These are phyloP conservation scores for Mortierella sp. DNA, from an alignment of 371 early-diverging fungal genomes.

Conservation along the genomic window DNA sequence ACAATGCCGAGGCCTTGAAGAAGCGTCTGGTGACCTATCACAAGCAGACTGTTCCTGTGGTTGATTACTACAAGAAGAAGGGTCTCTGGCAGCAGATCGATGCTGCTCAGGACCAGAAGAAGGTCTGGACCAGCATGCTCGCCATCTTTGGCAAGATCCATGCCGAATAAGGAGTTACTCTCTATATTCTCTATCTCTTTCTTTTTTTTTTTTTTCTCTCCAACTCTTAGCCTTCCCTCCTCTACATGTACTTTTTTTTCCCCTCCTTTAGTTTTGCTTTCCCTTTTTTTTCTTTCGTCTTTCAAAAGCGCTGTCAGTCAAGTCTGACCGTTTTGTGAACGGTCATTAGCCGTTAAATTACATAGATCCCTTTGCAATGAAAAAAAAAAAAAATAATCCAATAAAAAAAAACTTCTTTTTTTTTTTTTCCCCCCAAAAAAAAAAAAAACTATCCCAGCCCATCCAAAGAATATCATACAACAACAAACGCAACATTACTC, in stretches of 20 bases:
- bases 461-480: no score
- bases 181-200: not conserved
- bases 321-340: no score
- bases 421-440: not conserved
- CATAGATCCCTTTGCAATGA: no score
- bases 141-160: conserved; percentile 80
- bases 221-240: not conserved
- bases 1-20: conserved; percentile 93
- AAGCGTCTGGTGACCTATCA: conserved; percentile 97
- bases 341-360: no score
- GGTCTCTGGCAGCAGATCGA: conserved; percentile 94
- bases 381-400: no score
- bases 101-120: conserved; percentile 89
- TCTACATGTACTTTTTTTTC: not conserved
- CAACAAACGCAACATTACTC: no score
- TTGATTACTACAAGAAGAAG: conserved; percentile 94
- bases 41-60: conserved; percentile 96
- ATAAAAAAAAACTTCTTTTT: no score
- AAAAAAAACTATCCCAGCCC: no score
- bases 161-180: not conserved
- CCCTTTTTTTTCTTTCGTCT: not conserved
- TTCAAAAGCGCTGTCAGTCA: no score
- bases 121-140: conserved; percentile 91
- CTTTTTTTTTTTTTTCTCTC: conserved; percentile 5
- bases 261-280: not conserved